Evolutionary conservation across 2,329 filamentous ascomycete species (phyloP).

Genomic region (Colletotrichum cordylinicola): DNA sequence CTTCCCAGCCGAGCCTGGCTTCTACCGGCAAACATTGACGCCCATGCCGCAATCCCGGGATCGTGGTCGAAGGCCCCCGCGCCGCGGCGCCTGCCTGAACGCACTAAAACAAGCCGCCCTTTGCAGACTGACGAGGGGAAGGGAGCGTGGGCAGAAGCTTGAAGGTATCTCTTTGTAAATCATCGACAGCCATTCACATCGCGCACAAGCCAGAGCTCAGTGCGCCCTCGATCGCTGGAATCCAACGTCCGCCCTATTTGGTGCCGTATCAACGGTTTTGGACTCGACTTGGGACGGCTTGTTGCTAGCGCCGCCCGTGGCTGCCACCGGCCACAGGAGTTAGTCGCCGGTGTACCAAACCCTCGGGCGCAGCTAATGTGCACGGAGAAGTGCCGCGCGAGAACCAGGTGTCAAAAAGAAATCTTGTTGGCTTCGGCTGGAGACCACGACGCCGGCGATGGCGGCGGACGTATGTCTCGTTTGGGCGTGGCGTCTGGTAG

Average conservation of each 20-base stretch:
- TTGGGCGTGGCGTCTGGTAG: neutral
- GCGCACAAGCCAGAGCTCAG: neutral
- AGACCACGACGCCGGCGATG: neutral
- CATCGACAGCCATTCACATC: neutral
- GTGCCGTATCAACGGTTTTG: slow-evolving; percentile 3
- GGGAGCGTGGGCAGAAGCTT: neutral
- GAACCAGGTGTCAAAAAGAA: neutral
- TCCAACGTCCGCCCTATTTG: neutral
- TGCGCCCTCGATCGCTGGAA: neutral
- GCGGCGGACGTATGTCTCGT: neutral
- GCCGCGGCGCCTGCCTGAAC: neutral
- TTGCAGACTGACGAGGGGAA: neutral
- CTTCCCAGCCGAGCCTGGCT: no score
- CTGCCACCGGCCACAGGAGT: neutral
- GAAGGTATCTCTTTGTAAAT: no score
- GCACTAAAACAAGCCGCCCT: neutral
- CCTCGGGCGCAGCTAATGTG: slow-evolving; percentile 2
- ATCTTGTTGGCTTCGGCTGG: neutral
- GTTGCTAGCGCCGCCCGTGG: neutral
- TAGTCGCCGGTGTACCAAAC: slow-evolving; percentile 11
- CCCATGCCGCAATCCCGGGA: neutral
- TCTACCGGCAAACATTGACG: neutral
- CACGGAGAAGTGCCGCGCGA: neutral
- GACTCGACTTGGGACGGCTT: neutral
- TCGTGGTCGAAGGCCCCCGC: neutral